Evolutionary conservation across 2,329 filamentous ascomycete genomes (phyloP).

Genomic region (Pseudocercospora macadamiae): DNA sequence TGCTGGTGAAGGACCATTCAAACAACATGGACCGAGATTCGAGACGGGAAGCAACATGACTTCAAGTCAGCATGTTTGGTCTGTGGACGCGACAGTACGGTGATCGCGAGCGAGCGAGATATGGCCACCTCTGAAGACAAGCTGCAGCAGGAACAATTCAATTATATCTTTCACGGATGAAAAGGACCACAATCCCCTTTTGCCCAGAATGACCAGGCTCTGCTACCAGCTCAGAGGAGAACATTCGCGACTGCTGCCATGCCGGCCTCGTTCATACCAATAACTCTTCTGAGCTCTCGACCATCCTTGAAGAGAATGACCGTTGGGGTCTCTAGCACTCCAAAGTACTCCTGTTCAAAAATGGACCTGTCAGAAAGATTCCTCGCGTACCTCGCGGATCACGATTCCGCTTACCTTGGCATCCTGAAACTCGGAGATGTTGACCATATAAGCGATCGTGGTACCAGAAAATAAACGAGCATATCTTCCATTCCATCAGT

Average conservation of each 20-base stretch:
- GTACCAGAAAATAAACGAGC: constrained; percentile 33
- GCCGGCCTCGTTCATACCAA: constrained; percentile 28
- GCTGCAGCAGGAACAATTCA: too few species aligned
- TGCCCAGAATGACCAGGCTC: too few species aligned
- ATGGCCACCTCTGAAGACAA: too few species aligned
- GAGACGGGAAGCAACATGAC: too few species aligned
- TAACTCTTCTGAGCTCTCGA: constrained; percentile 35
- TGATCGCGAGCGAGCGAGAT: too few species aligned
- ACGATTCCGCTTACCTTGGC: constrained; percentile 27
- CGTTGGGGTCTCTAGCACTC: constrained; percentile 27
- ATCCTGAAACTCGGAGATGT: constrained; percentile 28
- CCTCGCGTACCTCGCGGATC: not conserved
- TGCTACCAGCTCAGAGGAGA: constrained; percentile 11
- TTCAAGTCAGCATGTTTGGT: too few species aligned
- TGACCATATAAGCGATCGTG: constrained; percentile 36
- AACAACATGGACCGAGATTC: too few species aligned
- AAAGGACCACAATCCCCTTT: not conserved
- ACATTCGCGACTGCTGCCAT: constrained; percentile 29
- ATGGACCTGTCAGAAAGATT: not conserved
- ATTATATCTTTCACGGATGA: not conserved
- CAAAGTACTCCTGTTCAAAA: constrained; percentile 7
- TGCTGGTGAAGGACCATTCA: too few species aligned
- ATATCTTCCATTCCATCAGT: constrained; percentile 24
- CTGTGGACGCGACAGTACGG: too few species aligned
- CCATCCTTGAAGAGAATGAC: constrained; percentile 38